phyloP scores from a whole-genome alignment of 75 land plant species.

The Pinus tabuliformis region DNA sequence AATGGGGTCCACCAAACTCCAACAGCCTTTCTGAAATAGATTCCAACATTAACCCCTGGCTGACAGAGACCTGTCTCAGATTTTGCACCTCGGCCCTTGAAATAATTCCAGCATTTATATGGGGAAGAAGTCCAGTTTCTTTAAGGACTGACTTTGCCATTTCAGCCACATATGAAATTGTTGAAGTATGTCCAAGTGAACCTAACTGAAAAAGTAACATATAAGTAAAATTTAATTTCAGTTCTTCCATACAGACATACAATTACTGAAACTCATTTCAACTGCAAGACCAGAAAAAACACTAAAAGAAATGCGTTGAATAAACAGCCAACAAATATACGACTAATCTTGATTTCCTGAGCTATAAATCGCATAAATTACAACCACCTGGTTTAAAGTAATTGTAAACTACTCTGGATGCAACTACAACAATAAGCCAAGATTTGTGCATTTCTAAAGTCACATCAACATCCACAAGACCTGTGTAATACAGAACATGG shows the following conservation, averaged over 20 bases:
- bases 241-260: not conserved
- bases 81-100: slow-evolving; percentile 22
- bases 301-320: no score
- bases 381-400: no score
- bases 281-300: not conserved
- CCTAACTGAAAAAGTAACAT: slow-evolving; percentile 21
- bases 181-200: slow-evolving; percentile 28
- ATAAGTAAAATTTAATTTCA: not conserved
- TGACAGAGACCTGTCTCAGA: slow-evolving; percentile 37
- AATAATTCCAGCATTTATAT: slow-evolving; percentile 37
- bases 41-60: slow-evolving; percentile 46
- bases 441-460: no score
- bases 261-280: not conserved
- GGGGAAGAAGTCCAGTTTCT: slow-evolving; percentile 41
- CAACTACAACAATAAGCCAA: no score
- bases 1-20: slow-evolving; percentile 35
- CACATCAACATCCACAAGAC: no score
- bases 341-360: not conserved
- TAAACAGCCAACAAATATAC: not conserved
- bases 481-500: no score
- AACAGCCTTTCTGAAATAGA: slow-evolving; percentile 30
- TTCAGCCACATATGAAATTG: slow-evolving; percentile 33
- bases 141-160: slow-evolving; percentile 32
- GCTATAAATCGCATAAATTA: no score
- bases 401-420: no score